Conservation (phyloP, 1,139 yeast genomes). For the Chernovozyma aurita region DNA sequence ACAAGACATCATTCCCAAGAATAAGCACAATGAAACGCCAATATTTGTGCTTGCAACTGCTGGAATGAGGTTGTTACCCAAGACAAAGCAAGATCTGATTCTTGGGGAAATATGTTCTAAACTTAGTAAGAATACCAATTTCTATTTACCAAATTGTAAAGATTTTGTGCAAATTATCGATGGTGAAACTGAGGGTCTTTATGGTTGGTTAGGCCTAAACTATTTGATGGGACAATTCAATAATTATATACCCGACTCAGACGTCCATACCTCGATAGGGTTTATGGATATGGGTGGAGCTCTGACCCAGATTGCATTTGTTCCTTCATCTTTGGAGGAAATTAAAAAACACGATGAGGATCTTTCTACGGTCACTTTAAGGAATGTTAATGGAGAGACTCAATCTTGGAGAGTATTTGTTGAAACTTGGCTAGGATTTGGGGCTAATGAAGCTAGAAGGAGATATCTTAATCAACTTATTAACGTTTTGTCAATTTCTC, state of each 20-base stretch:
- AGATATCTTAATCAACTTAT: constrained; percentile 56
- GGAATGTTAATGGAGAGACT: constrained; percentile 55
- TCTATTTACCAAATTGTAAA: constrained; percentile 47
- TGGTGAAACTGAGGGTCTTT: constrained; percentile 76
- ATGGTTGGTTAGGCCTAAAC: constrained; percentile 77
- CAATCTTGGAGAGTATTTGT: constrained; percentile 73
- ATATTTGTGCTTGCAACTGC: constrained; percentile 76
- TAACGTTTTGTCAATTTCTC: constrained; percentile 22
- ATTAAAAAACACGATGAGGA: constrained; percentile 58
- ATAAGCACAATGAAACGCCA: constrained; percentile 55
- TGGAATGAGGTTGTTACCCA: constrained; percentile 67
- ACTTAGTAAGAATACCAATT: constrained; percentile 45
- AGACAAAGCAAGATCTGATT: constrained; percentile 40
- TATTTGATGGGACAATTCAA: constrained; percentile 57
- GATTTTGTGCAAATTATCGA: constrained; percentile 69
- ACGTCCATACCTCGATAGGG: constrained; percentile 54
- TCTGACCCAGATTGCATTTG: constrained; percentile 76
- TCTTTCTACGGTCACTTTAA: constrained; percentile 50
- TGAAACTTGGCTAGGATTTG: constrained; percentile 82
- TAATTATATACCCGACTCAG: constrained; percentile 25
- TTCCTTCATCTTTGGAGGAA: constrained; percentile 54
- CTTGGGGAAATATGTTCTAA: constrained; percentile 49
- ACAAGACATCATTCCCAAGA: constrained; percentile 51
- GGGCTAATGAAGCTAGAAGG: constrained; percentile 73
- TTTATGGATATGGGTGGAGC: constrained; percentile 95